Conservation (phyloP, 345 rosid species). For the Linum tenue region DNA sequence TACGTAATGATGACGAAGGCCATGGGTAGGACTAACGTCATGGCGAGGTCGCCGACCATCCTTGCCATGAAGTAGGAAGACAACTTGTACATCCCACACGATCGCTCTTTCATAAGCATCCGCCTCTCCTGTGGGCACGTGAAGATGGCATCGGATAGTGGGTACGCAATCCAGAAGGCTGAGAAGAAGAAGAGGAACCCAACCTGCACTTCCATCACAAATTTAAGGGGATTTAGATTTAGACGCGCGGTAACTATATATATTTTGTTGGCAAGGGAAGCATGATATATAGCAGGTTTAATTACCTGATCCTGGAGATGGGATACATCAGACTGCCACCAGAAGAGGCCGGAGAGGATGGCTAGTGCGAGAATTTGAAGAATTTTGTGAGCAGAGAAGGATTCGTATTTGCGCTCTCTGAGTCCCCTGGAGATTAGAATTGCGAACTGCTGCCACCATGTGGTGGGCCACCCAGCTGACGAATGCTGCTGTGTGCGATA, state of each 20-base stretch:
- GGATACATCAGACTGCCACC: neutral
- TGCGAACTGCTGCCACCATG: constrained; percentile 5
- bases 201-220: too few species aligned
- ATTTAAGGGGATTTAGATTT: too few species aligned
- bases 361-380: neutral
- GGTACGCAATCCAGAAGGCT: constrained; percentile 59
- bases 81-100: constrained; percentile 72
- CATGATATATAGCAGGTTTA: too few species aligned
- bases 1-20: constrained; percentile 47
- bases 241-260: too few species aligned
- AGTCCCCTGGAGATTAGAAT: neutral
- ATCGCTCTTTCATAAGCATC: constrained; percentile 84
- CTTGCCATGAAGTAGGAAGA: constrained; percentile 77
- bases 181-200: constrained; percentile 62
- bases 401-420: neutral
- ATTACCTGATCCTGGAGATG: constrained; percentile 1
- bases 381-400: neutral
- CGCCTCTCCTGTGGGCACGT: constrained; percentile 69
- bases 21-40: constrained; percentile 66
- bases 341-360: neutral
- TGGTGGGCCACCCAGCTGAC: neutral
- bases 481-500: too few species aligned
- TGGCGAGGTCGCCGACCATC: constrained; percentile 49
- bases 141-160: constrained; percentile 65
- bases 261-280: too few species aligned